phyloP scores from a whole-genome alignment of 768 basidiomycete genomes.

The Mycena pura region DNA sequence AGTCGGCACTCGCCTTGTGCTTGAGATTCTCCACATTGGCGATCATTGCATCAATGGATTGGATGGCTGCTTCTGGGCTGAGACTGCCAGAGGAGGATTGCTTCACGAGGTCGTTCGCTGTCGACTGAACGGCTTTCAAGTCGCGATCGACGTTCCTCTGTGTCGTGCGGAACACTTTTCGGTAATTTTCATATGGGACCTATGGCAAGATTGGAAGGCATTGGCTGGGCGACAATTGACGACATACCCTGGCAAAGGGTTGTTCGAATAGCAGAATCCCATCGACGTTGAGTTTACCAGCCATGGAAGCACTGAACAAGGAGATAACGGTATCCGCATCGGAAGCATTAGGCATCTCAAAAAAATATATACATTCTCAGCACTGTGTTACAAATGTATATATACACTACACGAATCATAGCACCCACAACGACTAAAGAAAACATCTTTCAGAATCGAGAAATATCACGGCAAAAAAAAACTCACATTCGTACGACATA shows the following conservation, averaged over 20 bases:
- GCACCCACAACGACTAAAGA: no score
- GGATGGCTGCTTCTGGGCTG: constrained; percentile 58
- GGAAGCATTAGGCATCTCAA: no score
- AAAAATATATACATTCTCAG: no score
- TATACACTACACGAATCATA: no score
- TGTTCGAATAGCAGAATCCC: constrained; percentile 85
- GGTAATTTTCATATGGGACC: constrained; percentile 92
- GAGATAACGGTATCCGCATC: no score
- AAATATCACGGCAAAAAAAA: not conserved
- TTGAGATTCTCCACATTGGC: constrained; percentile 79
- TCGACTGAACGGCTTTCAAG: constrained; percentile 61
- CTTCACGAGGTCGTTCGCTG: constrained; percentile 65
- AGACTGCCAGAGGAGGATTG: constrained; percentile 46
- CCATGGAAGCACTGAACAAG: constrained; percentile 38
- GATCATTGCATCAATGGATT: constrained; percentile 78
- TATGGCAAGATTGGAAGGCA: constrained; percentile 35
- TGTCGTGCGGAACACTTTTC: constrained; percentile 84
- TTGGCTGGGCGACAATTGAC: not conserved
- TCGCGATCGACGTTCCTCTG: constrained; percentile 87
- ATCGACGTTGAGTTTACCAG: constrained; percentile 69
- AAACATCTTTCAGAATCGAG: no score
- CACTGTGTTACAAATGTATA: no score
- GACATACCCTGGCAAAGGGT: constrained; percentile 73
- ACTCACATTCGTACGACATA: not conserved
- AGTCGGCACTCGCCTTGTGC: constrained; percentile 71